A percentile compares a stretch with the other conserved stretches of the same genome.
These are phyloP conservation scores for Calonectria crousiana DNA, from an alignment of 2,329 filamentous ascomycete species.

Conservation along the genomic window DNA sequence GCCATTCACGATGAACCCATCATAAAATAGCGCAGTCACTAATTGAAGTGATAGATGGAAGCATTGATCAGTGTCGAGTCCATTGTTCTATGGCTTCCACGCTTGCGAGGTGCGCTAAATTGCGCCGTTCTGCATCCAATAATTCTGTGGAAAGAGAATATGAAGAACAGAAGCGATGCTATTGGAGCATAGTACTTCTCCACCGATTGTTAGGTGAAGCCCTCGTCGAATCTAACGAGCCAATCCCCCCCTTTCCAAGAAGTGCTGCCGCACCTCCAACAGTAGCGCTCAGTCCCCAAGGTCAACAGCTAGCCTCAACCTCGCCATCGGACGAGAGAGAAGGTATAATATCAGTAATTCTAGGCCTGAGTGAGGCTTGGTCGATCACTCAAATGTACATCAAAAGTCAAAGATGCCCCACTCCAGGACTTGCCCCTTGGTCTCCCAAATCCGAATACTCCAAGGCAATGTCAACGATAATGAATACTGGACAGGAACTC, in stretches of 20 bases:
- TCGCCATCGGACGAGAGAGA: not conserved
- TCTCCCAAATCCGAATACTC: not conserved
- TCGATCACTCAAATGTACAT: slow-evolving; percentile 1
- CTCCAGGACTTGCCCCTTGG: not conserved
- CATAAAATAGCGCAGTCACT: not conserved
- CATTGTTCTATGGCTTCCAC: not conserved
- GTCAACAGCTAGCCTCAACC: not conserved
- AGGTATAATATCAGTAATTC: not conserved
- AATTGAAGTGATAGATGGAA: not conserved
- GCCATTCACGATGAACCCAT: no score
- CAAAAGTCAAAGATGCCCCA: not conserved
- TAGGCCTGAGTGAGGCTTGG: not conserved
- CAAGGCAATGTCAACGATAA: not conserved
- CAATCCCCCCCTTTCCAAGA: not conserved
- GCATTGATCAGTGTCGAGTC: not conserved
- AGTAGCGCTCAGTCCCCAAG: not conserved
- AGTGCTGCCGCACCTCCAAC: not conserved
- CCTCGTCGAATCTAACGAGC: not conserved
- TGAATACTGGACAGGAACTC: not conserved
- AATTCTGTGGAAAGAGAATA: not conserved
- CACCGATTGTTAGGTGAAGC: not conserved
- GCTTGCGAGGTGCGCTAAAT: not conserved
- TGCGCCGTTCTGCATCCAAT: not conserved
- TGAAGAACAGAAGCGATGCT: not conserved
- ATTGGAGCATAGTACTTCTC: slow-evolving; percentile 3